Evolutionary conservation across 495 filamentous ascomycete genomes (phyloP).

Genomic region (Aspergillus ostianus): DNA sequence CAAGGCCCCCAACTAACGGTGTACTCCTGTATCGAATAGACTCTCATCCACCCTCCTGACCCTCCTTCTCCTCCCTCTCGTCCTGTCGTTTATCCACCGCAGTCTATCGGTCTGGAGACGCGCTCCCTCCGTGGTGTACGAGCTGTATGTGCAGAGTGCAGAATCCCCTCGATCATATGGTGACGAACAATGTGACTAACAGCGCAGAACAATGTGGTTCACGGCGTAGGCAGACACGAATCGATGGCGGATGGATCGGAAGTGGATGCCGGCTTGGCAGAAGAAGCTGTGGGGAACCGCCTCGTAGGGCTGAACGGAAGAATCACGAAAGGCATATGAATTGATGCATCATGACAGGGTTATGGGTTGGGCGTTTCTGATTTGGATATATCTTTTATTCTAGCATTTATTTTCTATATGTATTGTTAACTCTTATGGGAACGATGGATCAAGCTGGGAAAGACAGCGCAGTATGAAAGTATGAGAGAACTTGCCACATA

Average conservation of each 20-base stretch:
- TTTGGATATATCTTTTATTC: too few relatives aligned
- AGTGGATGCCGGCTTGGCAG: neutral
- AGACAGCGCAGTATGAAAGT: too few relatives aligned
- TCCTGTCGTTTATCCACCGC: neutral
- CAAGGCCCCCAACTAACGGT: too few relatives aligned
- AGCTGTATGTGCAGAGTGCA: neutral
- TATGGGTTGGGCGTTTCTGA: too few relatives aligned
- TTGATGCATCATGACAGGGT: too few relatives aligned
- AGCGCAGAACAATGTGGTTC: neutral
- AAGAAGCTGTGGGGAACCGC: too few relatives aligned
- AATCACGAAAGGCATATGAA: too few relatives aligned
- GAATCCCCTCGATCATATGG: neutral
- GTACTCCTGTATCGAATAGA: too few relatives aligned
- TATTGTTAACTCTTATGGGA: too few relatives aligned
- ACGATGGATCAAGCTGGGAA: too few relatives aligned
- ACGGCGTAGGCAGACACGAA: neutral
- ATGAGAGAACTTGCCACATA: too few relatives aligned
- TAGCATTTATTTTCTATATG: too few relatives aligned
- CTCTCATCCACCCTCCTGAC: neutral
- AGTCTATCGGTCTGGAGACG: neutral
- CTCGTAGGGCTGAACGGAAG: neutral
- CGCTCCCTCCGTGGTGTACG: neutral
- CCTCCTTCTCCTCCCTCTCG: neutral
- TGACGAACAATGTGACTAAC: neutral
- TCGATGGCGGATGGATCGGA: neutral